These are phyloP conservation scores for Termitomyces sp. DNA, from an alignment of 768 basidiomycete genomes.

Conservation along the genomic window DNA sequence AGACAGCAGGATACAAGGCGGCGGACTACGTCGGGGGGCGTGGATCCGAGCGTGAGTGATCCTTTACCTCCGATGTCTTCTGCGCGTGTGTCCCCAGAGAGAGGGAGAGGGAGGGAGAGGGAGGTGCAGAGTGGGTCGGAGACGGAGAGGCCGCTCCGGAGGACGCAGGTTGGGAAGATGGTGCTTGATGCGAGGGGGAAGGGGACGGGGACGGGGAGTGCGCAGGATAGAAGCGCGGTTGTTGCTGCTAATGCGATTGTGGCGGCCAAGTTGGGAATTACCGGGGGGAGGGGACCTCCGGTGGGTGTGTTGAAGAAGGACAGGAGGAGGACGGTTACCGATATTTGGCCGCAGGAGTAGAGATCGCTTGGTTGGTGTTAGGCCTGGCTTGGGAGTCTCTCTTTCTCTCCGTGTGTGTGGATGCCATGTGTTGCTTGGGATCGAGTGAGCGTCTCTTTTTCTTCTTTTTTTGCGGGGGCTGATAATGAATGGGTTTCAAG, in stretches of 20 bases:
- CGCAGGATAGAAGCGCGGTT: slow-evolving; percentile 37
- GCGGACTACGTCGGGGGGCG: slow-evolving; percentile 22
- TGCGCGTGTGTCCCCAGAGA: neutral
- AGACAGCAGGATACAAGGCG: slow-evolving; percentile 42
- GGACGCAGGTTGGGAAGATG: slow-evolving; percentile 34
- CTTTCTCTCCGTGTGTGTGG: neutral
- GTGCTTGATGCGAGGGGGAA: slow-evolving; percentile 37
- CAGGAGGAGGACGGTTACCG: slow-evolving; percentile 39
- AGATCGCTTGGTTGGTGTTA: neutral
- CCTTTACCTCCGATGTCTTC: neutral
- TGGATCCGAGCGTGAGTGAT: slow-evolving; percentile 17
- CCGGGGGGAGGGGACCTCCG: slow-evolving; percentile 11
- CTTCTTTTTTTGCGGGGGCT: neutral
- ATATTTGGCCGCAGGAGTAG: slow-evolving; percentile 32
- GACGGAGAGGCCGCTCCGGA: slow-evolving; percentile 42
- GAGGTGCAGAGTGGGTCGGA: slow-evolving; percentile 30
- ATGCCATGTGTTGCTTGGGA: neutral
- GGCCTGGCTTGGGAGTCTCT: neutral
- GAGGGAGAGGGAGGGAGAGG: neutral
- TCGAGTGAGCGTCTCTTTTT: neutral
- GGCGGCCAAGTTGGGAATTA: neutral
- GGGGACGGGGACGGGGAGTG: slow-evolving; percentile 13
- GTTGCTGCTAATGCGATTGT: slow-evolving; percentile 13
- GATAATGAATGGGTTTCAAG: neutral
- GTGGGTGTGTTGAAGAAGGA: slow-evolving; percentile 24